Evolutionary conservation across 1,139 yeast species (phyloP).

Genomic region (Yamadazyma spencermartinsiae): DNA sequence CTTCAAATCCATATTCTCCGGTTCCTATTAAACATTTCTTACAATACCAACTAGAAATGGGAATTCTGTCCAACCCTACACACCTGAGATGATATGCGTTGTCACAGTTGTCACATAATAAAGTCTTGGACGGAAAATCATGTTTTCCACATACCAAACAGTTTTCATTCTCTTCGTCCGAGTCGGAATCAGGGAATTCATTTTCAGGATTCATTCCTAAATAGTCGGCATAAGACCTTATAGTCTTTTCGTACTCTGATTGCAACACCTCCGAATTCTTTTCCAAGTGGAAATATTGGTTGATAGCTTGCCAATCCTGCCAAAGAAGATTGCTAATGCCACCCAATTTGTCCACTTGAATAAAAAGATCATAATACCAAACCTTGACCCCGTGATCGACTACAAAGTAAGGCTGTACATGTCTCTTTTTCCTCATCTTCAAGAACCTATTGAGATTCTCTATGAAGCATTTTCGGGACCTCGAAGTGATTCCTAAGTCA

Average conservation of each 20-base stretch:
- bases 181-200: constrained; percentile 27
- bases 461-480: constrained; percentile 62
- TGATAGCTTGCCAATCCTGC: constrained; percentile 36
- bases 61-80: constrained; percentile 47
- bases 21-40: constrained; percentile 81
- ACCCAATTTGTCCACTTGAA: constrained; percentile 38
- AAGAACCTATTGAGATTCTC: constrained; percentile 60
- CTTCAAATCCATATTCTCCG: constrained; percentile 89
- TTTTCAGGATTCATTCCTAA: constrained; percentile 24
- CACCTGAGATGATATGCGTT: constrained; percentile 67
- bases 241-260: constrained; percentile 31
- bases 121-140: constrained; percentile 50
- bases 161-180: constrained; percentile 37
- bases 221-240: constrained; percentile 48
- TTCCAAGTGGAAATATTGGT: constrained; percentile 25
- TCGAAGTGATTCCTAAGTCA: constrained; percentile 60
- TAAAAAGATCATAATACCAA: constrained; percentile 56
- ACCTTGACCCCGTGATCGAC: constrained; percentile 22
- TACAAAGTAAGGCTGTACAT: constrained; percentile 26
- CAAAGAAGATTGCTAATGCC: constrained; percentile 22
- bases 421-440: constrained; percentile 43
- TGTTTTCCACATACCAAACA: constrained; percentile 57
- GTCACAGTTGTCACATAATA: constrained; percentile 76
- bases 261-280: constrained; percentile 22
- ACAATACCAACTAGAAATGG: constrained; percentile 74